These are phyloP conservation scores for Limnomonas spitsbergensis DNA, from an alignment of 139 green algal species.

Conservation along the genomic window DNA sequence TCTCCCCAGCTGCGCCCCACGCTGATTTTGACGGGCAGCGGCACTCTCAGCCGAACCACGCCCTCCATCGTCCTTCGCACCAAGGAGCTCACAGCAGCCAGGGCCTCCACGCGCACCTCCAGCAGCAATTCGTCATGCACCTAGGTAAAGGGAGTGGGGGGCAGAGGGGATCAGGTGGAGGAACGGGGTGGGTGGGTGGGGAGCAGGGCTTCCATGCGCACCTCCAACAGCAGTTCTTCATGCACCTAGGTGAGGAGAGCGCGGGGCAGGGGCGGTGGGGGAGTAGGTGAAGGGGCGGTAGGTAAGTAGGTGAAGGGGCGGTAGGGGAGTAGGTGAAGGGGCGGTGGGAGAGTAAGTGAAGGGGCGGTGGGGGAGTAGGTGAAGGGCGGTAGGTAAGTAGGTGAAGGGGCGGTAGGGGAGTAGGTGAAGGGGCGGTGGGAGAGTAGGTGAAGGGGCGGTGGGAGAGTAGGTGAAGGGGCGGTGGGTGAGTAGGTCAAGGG, in stretches of 20 bases:
- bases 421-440: no score
- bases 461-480: no score
- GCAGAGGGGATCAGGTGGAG: not conserved
- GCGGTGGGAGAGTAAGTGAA: no score
- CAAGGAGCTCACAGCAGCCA: constrained; percentile 36
- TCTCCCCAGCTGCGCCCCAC: constrained; percentile 69
- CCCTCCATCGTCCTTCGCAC: constrained; percentile 62
- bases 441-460: no score
- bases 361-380: no score
- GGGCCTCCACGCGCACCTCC: constrained; percentile 48
- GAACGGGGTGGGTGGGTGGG: not conserved
- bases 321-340: no score
- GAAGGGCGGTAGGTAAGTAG: no score
- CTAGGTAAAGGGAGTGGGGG: constrained; percentile 31
- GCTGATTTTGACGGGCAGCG: constrained; percentile 65
- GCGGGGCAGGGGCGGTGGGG: not conserved
- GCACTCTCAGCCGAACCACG: constrained; percentile 49
- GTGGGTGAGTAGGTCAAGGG: no score
- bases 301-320: no score
- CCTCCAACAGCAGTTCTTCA: constrained; percentile 4
- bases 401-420: no score
- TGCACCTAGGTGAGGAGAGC: not conserved
- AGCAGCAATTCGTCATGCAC: constrained; percentile 89
- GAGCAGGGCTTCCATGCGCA: not conserved
- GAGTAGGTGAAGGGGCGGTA: constrained; percentile 2